Base-by-base conservation (phyloP, 2,329 filamentous ascomycete species). In the Xenosphaeropsis pyriputrescens region DNA sequence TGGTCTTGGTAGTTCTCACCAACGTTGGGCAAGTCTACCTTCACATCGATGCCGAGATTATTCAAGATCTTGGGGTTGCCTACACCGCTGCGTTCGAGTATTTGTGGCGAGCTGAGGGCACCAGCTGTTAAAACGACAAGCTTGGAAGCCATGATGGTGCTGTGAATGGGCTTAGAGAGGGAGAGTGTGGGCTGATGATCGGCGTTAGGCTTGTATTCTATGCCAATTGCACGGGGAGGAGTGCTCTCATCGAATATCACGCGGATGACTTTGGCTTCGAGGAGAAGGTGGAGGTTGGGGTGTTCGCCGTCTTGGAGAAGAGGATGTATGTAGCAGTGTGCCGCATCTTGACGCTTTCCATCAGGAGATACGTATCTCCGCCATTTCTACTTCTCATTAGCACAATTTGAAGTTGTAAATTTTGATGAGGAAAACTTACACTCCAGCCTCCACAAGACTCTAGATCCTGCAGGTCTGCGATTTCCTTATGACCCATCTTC, bases 31-130 rank as follows among this genome's bases (percentile, higher is more conserved):
- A 72, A 50, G 34, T 69, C 58, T 2, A 62, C 55, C 1, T 66
- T 48, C 3, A 66, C 48, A 1, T 63, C 57, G 2, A 76, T 61
- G 1, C 61, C 63, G 0, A 64, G 60, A 14, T 54, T 56, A 32
- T 61, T 49, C 2, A 79, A 60, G 5, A 74, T 47, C 2, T 64
- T 57, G 1, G 61, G 55, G 33, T 62, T 59, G n/a, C 72, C 74
- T 2, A 81, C 48, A 6, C 76, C 76, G 1, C 75, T 80, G 15
- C 75, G 59, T 50, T 80, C 73, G 0, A 81, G 63, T 1, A 80
- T 61, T 29, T 51, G 52, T 18, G 53, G 49, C 13, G 49, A 53
- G 7, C 59, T 59, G 8, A 51, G 48, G 26, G 54, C 53, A 29
- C 54, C 54, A n/a, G 56, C 55, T 14, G 63, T 58, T 4, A 65